Percentiles rank a stretch among this genome's conserved stretches.
Evolutionary conservation across 805 yeast species (phyloP).

Genomic region (Saccharomycopsis oosterbeekiorum): DNA sequence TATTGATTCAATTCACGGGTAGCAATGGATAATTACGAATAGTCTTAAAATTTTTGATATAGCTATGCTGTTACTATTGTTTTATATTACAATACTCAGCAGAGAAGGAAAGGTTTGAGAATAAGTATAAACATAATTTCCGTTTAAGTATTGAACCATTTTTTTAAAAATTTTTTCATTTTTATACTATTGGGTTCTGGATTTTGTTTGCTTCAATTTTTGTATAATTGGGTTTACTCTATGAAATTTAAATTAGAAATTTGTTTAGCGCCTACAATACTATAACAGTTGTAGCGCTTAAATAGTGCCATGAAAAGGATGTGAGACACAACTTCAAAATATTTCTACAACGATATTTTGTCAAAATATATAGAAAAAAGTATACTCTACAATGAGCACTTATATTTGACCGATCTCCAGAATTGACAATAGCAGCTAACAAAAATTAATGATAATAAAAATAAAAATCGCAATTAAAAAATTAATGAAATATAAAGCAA

Average conservation of each 20-base stretch:
- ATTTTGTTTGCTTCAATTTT: neutral
- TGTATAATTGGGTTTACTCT: neutral
- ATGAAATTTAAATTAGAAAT: neutral
- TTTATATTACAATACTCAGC: neutral
- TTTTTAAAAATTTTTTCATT: too few relatives aligned
- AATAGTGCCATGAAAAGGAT: neutral
- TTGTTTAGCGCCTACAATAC: neutral
- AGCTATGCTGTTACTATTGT: neutral
- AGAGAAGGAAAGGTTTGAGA: too few relatives aligned
- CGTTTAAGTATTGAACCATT: neutral
- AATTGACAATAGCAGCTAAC: neutral
- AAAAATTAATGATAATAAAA: neutral
- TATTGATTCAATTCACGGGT: neutral
- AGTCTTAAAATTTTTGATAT: neutral
- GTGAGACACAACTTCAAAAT: neutral
- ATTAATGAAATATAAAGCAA: too few relatives aligned
- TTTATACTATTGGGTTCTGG: neutral
- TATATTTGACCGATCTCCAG: neutral
- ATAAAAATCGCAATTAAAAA: neutral
- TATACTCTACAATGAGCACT: neutral
- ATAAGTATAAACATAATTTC: too few relatives aligned
- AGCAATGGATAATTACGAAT: neutral
- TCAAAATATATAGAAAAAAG: neutral
- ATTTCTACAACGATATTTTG: neutral
- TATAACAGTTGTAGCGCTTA: neutral